Evolutionary conservation across 345 rosid species (phyloP).

Genomic region (Eucalyptus paniculata): DNA sequence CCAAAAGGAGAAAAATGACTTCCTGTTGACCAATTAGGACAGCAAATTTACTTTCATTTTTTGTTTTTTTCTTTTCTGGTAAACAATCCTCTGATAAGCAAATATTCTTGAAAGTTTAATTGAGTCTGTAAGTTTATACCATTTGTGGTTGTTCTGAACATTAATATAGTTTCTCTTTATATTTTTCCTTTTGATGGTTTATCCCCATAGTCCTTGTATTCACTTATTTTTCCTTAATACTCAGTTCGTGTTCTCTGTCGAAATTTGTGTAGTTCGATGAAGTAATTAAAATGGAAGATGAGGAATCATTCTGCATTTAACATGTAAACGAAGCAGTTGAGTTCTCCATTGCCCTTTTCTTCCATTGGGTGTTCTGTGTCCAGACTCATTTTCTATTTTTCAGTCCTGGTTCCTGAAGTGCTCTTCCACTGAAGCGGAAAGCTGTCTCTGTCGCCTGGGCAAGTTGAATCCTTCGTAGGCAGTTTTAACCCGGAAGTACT

Average conservation of each 20-base stretch:
- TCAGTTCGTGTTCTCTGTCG: background rate
- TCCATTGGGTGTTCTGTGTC: background rate
- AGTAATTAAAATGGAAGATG: background rate
- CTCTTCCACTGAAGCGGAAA: background rate
- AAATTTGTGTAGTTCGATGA: background rate
- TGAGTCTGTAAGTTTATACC: conserved; percentile 12
- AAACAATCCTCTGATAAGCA: conserved; percentile 23
- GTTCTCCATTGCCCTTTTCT: background rate
- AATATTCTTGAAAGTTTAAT: conserved; percentile 32
- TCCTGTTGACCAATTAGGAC: conserved; percentile 35
- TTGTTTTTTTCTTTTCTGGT: conserved; percentile 17
- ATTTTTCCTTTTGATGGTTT: background rate
- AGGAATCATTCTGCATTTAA: background rate
- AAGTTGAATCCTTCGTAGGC: background rate
- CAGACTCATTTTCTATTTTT: background rate
- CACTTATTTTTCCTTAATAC: background rate
- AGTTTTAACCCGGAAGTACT: background rate
- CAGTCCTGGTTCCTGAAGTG: background rate
- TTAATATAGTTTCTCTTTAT: background rate
- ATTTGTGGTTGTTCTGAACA: conserved; percentile 14
- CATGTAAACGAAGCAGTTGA: background rate
- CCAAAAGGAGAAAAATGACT: conserved; percentile 34
- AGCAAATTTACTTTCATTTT: conserved; percentile 21
- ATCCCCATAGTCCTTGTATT: background rate
- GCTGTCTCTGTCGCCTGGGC: background rate